Evolutionary conservation across 768 basidiomycete species (phyloP), one percentile per base, ranked within the genome.

Genomic region (Auriscalpium microsporum): DNA sequence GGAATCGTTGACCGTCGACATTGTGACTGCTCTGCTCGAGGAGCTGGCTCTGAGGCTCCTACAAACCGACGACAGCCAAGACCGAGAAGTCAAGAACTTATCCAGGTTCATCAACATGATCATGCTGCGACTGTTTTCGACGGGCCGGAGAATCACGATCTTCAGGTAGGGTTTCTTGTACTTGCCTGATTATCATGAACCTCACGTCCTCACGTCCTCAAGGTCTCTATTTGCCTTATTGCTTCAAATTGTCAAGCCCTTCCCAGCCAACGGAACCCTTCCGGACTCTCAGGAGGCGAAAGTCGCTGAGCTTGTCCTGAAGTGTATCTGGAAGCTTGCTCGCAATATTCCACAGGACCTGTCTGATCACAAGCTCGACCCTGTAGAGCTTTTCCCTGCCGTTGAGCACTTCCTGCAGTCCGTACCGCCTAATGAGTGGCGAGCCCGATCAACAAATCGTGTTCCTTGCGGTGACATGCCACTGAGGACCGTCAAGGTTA

Each of bases 31-130:
- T 1, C 72, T 99, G n/a, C 74, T 98, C 54, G 90, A 94, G 64
- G 94, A 97, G 70, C 72, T 99, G 62, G 95, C 95, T 0, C 70
- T 91, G 38, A 85, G 95, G 8, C 78, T 99, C 19, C 78, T 99
- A 17, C 90, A 96, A 68, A 97, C 95, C 33, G 95, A 98, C 65
- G 90, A 94, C 63, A 91, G 84, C 61, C 70, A 77, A 14, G 79
- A 88, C 48, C 83, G 82, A 67, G 87, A 92, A 65, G 83, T 96
- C 44, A 92, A 94, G 66, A 96, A 98, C 66, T 66, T 98, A 56
- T 94, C 93, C 6, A 83, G 90, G 50, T 98, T 96, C 70, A 94
- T 99, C 72, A 99, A 99, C 70, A 94, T 97, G 90, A 94, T 98
- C 56, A 87, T 98, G 58, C 75, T 99, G 55, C 86, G 94, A 35